phyloP scores from a whole-genome alignment of 495 filamentous ascomycete genomes.

The Penicillium silybi region DNA sequence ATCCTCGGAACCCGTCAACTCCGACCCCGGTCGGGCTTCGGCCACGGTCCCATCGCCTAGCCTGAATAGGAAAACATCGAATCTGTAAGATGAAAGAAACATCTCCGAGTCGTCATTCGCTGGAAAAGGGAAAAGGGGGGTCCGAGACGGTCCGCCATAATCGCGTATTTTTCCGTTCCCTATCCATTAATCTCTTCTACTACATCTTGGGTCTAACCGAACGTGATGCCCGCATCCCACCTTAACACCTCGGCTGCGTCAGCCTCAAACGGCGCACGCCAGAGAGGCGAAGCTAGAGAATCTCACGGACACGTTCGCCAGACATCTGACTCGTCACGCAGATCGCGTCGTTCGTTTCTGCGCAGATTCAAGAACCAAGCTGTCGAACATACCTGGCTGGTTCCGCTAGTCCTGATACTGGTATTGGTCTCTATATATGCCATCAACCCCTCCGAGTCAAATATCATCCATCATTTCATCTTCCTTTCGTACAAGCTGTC shows the following conservation, averaged over 20 bases:
- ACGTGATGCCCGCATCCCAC: not conserved
- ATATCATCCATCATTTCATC: conserved; percentile 71
- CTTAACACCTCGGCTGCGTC: not conserved
- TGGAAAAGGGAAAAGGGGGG: conserved; percentile 1
- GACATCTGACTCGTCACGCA: not conserved
- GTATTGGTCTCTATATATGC: conserved; percentile 58
- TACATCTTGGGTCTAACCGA: not conserved
- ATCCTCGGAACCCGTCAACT: not conserved
- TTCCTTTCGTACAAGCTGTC: conserved; percentile 82
- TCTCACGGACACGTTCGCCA: not conserved
- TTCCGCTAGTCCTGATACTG: conserved; percentile 62
- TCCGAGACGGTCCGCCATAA: not conserved
- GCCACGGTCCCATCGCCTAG: not conserved
- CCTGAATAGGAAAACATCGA: conserved; percentile 5
- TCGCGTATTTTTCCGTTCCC: not conserved
- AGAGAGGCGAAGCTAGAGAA: not conserved
- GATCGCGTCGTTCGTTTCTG: conserved; percentile 46
- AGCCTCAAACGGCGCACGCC: too few species aligned
- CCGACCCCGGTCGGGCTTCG: not conserved
- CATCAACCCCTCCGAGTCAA: conserved; percentile 67
- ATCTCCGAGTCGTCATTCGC: not conserved
- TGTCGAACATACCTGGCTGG: conserved; percentile 65
- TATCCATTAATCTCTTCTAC: not conserved
- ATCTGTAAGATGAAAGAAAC: conserved; percentile 6
- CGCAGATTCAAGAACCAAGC: conserved; percentile 52